Evolutionary conservation across 805 yeast genomes (phyloP).

Genomic region (Kodamaea leandrae): DNA sequence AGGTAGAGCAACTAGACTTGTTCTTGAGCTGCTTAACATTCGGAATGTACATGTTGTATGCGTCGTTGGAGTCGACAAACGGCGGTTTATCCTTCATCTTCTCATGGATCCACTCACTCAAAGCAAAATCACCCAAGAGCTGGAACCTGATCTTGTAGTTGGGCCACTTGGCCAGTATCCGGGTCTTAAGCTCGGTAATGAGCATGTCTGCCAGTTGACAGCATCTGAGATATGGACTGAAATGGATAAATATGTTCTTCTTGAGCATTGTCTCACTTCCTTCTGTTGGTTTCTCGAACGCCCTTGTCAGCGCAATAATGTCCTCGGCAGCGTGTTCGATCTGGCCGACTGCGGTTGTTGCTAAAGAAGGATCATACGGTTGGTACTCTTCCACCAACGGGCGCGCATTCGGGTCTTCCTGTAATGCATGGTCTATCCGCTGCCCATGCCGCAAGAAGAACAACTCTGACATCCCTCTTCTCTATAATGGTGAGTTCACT

Average conservation of each 20-base stretch:
- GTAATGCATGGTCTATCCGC: conserved; percentile 37
- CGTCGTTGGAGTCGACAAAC: conserved; percentile 42
- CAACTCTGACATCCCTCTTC: conserved; percentile 27
- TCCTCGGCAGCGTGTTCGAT: conserved; percentile 28
- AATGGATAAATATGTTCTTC: conserved; percentile 38
- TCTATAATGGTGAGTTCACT: neutral
- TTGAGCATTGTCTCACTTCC: conserved; percentile 14
- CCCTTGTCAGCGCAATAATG: conserved; percentile 22
- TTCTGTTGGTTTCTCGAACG: conserved; percentile 15
- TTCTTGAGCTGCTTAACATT: conserved; percentile 37
- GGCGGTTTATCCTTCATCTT: conserved; percentile 43
- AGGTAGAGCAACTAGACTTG: conserved; percentile 33
- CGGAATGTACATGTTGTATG: conserved; percentile 46
- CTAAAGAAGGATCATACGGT: conserved; percentile 39
- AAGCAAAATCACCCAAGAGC: conserved; percentile 43
- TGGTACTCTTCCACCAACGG: conserved; percentile 28
- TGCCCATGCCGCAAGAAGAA: conserved; percentile 44
- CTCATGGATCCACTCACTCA: conserved; percentile 47
- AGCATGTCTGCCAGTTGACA: conserved; percentile 44
- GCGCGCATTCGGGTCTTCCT: conserved; percentile 22
- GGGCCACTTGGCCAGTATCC: conserved; percentile 24
- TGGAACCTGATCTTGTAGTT: conserved; percentile 34
- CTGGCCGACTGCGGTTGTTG: conserved; percentile 27
- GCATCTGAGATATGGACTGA: conserved; percentile 43
- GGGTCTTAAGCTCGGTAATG: conserved; percentile 26